These are phyloP conservation scores for Actinomucor elegans DNA, from an alignment of 371 early-diverging fungal species.

Conservation along the genomic window DNA sequence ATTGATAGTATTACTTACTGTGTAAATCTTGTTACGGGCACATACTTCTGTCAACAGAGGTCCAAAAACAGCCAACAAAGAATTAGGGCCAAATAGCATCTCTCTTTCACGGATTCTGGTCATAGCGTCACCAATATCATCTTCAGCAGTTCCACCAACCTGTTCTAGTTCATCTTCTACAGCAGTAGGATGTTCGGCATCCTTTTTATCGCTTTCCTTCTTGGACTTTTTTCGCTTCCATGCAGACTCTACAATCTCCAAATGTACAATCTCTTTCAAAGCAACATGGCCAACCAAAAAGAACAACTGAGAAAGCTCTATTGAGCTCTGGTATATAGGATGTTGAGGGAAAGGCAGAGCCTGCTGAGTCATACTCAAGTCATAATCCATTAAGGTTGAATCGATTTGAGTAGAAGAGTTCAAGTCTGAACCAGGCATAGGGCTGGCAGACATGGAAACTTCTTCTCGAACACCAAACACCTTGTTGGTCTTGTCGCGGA, in stretches of 20 bases:
- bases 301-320: conserved; percentile 79
- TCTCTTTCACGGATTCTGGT: conserved; percentile 86
- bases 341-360: conserved; percentile 26
- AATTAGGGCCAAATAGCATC: conserved; percentile 76
- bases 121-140: conserved; percentile 91
- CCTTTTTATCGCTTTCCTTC: conserved; percentile 23
- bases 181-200: conserved; percentile 20
- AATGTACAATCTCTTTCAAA: conserved; percentile 90
- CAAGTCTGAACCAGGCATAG: conserved; percentile 3
- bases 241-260: conserved; percentile 68
- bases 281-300: conserved; percentile 95
- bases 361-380: conserved; percentile 30
- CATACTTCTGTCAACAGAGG: conserved; percentile 84
- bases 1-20: conserved; percentile 53
- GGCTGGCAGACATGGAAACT: neutral
- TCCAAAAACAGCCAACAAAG: conserved; percentile 79
- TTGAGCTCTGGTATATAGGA: conserved; percentile 52
- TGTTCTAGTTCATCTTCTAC: conserved; percentile 81
- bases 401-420: conserved; percentile 5
- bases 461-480: conserved; percentile 44
- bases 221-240: conserved; percentile 26
- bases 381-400: conserved; percentile 32
- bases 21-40: conserved; percentile 74
- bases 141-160: conserved; percentile 90
- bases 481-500: conserved; percentile 59